Conservation (phyloP, 2,329 filamentous ascomycete species). For the Juglanconis sp. region DNA sequence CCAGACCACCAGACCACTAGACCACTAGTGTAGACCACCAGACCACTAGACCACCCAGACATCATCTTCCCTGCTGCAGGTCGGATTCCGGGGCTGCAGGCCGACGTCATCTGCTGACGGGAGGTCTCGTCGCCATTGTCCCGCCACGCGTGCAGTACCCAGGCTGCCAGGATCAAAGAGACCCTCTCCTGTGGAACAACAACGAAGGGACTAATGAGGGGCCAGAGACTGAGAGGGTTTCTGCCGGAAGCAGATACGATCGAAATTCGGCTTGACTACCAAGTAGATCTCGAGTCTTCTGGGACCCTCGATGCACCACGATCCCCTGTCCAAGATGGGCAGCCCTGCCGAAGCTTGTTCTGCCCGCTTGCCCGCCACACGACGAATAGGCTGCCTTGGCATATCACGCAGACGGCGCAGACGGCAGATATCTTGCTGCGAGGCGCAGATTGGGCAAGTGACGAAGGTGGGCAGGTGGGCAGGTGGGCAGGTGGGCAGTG, state of each 20-base stretch:
- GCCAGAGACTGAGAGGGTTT: background rate
- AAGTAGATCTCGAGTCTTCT: background rate
- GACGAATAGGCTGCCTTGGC: background rate
- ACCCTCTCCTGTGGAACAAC: background rate
- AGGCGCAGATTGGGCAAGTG: conserved; percentile 15
- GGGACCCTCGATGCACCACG: conserved; percentile 1
- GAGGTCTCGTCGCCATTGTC: conserved; percentile 1
- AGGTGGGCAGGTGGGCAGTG: conserved; percentile 12
- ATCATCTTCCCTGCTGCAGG: conserved; percentile 15
- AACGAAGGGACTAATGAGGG: background rate
- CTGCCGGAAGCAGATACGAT: background rate
- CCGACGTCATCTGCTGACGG: conserved; percentile 17
- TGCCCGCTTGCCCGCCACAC: background rate
- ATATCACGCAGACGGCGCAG: background rate
- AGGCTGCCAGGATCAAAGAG: background rate
- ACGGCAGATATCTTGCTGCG: conserved; percentile 1
- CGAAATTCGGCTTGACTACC: background rate
- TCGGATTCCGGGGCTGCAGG: conserved; percentile 10
- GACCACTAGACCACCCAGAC: background rate
- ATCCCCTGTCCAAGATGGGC: conserved; percentile 10
- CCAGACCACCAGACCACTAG: background rate
- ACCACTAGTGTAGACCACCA: background rate
- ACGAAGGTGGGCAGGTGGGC: background rate
- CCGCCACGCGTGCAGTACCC: background rate
- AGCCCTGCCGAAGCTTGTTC: conserved; percentile 2